phyloP scores from a whole-genome alignment of 2,329 filamentous ascomycete species.

The Hysterium pulicare region DNA sequence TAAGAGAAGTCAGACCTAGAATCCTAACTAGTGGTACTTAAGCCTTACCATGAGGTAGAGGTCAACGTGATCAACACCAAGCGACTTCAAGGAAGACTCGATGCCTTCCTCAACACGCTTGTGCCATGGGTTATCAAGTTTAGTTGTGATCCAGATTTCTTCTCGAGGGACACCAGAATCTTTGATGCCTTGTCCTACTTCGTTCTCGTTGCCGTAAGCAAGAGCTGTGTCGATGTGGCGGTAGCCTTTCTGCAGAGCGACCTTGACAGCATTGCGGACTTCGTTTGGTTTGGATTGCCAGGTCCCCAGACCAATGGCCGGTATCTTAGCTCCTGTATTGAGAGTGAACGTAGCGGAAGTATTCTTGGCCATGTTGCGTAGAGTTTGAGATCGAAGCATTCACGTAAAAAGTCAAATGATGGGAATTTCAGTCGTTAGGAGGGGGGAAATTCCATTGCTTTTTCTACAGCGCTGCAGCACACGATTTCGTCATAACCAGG shows the following conservation, averaged over 20 bases:
- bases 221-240: slow-evolving; percentile 74
- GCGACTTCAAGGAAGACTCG: slow-evolving; percentile 58
- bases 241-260: slow-evolving; percentile 65
- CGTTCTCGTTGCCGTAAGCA: slow-evolving; percentile 74
- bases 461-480: slow-evolving; percentile 1
- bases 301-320: slow-evolving; percentile 70
- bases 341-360: slow-evolving; percentile 46
- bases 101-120: slow-evolving; percentile 57
- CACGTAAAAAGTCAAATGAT: slow-evolving; percentile 6
- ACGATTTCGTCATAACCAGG: not conserved
- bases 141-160: slow-evolving; percentile 74
- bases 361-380: slow-evolving; percentile 29
- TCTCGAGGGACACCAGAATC: slow-evolving; percentile 62
- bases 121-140: slow-evolving; percentile 79
- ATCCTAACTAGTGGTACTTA: not conserved
- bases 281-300: slow-evolving; percentile 72
- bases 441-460: too few species aligned
- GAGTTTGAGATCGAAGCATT: slow-evolving; percentile 21
- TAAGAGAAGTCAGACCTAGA: too few species aligned
- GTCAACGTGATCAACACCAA: slow-evolving; percentile 65
- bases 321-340: slow-evolving; percentile 66
- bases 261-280: slow-evolving; percentile 68
- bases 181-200: slow-evolving; percentile 70
- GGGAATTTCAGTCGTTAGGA: not conserved
- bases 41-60: slow-evolving; percentile 60